Base-by-base conservation (phyloP, 352 stramenopile genomes). In the Globisporangium canariense region DNA sequence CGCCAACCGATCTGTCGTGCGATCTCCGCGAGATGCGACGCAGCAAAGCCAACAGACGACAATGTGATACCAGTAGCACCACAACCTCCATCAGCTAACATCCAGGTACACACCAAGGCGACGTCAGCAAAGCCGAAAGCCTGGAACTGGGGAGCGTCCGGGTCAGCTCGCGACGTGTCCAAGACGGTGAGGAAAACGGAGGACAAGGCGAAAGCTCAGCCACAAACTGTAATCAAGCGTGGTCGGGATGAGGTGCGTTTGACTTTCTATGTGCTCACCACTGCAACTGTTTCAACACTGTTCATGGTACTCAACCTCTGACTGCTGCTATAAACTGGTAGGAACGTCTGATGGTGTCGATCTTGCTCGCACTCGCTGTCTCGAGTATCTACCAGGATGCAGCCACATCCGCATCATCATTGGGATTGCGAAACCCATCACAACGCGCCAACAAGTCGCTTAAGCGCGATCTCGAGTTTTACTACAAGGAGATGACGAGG, bases 401-500 rank as follows among this genome's bases (percentile, higher is more conserved):
- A 13, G 67, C 64, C 25, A 6, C 45, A 0, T 25, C 43, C 0
- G 20, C 34, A 13, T 22, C 54, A 5, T 22, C 54, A 5, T 28
- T 45, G 6, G 16, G 6, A 3, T 38, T 63, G 10, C 58, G 58
- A 30, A 25, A 49, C 18, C 40, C 41, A 5, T 2, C 40, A 34
- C 30, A 70, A n/a, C 41, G 63, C 41, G 40, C 41, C 4, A 70
- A 87, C 47, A 72, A 78, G 57, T 74, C 76, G 40, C 67, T 91
- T 58, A 83, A 88, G 46, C 77, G 83, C 13, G 83, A 93, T 32
- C 60, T 88, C 13, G 76, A 90, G 8, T 91, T 89, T 70, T 94
- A 89, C 56, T 86, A 76, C 64, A 91, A 89, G 40, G 86, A 94
- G 60, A 79, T 94, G 60, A 43, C 68, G 32, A 73, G 71, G 3